Evolutionary conservation across 1,284 basidiomycete species (phyloP).

Genomic region (Ceratobasidium sp.): DNA sequence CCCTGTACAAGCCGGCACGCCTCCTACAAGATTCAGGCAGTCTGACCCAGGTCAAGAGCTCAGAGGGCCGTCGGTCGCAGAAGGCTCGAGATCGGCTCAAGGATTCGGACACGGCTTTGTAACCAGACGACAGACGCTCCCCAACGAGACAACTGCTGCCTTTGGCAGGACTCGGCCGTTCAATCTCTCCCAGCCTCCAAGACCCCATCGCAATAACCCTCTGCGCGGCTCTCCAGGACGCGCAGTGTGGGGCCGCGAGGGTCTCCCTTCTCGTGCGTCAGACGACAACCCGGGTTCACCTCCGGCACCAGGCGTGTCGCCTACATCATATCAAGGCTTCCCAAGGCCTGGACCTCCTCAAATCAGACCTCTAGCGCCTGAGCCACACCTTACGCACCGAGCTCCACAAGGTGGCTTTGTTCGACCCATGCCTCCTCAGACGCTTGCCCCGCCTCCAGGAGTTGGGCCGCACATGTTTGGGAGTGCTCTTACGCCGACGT

Average conservation of each 20-base stretch:
- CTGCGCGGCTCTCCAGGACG: conserved; percentile 20
- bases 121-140: conserved; percentile 30
- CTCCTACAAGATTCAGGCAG: conserved; percentile 24
- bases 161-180: conserved; percentile 28
- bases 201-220: conserved; percentile 29
- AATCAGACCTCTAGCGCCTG: background rate
- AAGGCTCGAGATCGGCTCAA: background rate
- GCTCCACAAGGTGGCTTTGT: background rate
- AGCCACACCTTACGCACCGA: background rate
- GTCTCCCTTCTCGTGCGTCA: conserved; percentile 33
- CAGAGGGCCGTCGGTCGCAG: background rate
- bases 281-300: conserved; percentile 2
- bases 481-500: conserved; percentile 20
- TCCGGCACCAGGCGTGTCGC: background rate
- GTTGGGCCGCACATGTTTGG: conserved; percentile 18
- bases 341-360: background rate
- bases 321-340: conserved; percentile 7
- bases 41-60: conserved; percentile 38
- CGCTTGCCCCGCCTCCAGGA: conserved; percentile 25
- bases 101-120: conserved; percentile 10
- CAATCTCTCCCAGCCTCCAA: conserved; percentile 28
- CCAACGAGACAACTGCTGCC: conserved; percentile 26
- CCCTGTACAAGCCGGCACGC: conserved; percentile 26
- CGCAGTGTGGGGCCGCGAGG: conserved; percentile 42
- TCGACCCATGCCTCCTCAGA: background rate